Percentiles rank a stretch among this genome's conserved stretches.
phyloP scores from a whole-genome alignment of 345 rosid species.

The Dipteronia sinensis region DNA sequence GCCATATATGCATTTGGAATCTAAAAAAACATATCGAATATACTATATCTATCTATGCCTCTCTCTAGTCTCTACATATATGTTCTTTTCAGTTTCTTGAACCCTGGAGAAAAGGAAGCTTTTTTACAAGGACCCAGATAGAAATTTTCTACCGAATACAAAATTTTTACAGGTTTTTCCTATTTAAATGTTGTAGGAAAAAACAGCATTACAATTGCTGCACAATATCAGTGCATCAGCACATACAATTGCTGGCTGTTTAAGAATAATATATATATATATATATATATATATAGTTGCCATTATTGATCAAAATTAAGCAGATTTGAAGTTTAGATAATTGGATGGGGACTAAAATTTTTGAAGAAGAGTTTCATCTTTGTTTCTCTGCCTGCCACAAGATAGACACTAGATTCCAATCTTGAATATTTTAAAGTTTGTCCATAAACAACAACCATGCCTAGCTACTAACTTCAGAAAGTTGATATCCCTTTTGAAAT shows the following conservation, averaged over 20 bases:
- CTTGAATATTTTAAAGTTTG: constrained; percentile 22
- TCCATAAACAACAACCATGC: background rate
- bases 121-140: background rate
- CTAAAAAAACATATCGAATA: too few relatives aligned
- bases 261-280: too few relatives aligned
- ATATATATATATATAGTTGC: too few relatives aligned
- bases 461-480: constrained; percentile 11
- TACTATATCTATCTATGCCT: too few relatives aligned
- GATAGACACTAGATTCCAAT: constrained; percentile 27
- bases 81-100: background rate
- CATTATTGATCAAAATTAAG: constrained; percentile 3
- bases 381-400: constrained; percentile 31
- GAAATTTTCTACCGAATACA: background rate
- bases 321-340: too few relatives aligned
- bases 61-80: too few relatives aligned
- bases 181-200: background rate
- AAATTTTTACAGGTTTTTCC: background rate
- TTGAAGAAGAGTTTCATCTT: background rate
- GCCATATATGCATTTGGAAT: too few relatives aligned
- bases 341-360: too few relatives aligned
- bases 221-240: background rate
- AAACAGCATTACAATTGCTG: background rate
- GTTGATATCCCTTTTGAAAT: constrained; percentile 3
- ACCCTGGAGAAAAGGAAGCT: background rate
- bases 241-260: background rate